Base-by-base conservation (phyloP, 2,329 filamentous ascomycete species). In the Trichoderma semiorbis region DNA sequence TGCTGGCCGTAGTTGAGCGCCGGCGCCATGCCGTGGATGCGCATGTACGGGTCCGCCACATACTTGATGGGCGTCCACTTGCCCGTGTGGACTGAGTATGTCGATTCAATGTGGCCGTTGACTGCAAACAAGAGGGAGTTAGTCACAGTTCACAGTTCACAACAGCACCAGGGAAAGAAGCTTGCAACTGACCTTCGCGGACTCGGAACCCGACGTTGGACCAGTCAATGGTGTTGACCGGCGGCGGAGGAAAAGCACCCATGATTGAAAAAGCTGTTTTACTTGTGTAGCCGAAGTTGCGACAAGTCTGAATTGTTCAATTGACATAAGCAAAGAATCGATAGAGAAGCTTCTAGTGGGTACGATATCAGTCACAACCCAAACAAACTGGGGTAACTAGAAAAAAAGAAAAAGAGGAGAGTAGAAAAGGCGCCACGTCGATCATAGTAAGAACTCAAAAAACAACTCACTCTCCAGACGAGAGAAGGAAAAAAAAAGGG, bases 1-100 rank as follows among this genome's bases (percentile, higher is more conserved):
- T 98, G 96, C 80, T 97, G 94, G 72, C 95, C 94, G 82, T 99
- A 99, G 87, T 99, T 99, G 75, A 98, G 89, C 57, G 90, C 95
- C 0, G 96, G 95, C 0, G 95, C 91, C 93, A 99, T 96, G 81
- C 95, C 96, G 83, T 98, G 95, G 79, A 98, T 90, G 75, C 91
- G 91, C 77, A 98, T 89, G 85, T 88, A 95, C 7, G 95, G 95
- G 77, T 95, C 93, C 73, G 89, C 83, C 73, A 98, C 90, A 83
- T 97, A 97, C 74, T 88, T 84, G 30, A 93, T 94, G 16, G 90
- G 81, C 0, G 91, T 89, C 95, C 95, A 98, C 86, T 91, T 81
- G 64, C 90, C 90, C 2, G 91, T 93, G 75, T 90, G 86, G 75
- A 88, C 85, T 72, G 91, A 92, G 87, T 93, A 98, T 81, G 91